A percentile compares a stretch with the other conserved stretches of the same genome.
Conservation (phyloP, 371 early-diverging fungal species). For the Smittium mucronatum region DNA sequence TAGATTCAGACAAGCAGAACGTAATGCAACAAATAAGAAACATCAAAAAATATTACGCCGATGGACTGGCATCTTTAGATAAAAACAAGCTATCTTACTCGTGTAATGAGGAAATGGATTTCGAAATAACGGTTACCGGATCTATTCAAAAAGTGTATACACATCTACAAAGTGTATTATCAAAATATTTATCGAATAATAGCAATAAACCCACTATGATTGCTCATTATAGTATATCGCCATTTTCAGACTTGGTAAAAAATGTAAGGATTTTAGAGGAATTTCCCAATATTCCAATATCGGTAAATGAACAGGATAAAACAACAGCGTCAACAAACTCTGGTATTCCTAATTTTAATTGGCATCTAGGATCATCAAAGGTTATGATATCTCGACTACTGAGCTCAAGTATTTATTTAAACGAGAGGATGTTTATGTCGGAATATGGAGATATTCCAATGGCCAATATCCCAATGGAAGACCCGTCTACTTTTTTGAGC, state of each 20-base stretch:
- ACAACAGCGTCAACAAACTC: neutral
- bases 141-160: slow-evolving; percentile 4
- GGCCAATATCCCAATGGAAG: slow-evolving; percentile 75
- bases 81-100: neutral
- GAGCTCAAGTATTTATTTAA: slow-evolving; percentile 53
- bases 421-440: slow-evolving; percentile 58
- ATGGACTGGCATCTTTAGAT: neutral
- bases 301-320: slow-evolving; percentile 1
- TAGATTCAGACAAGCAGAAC: slow-evolving; percentile 6
- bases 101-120: neutral
- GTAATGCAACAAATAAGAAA: neutral
- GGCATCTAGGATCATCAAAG: slow-evolving; percentile 58
- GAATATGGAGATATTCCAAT: slow-evolving; percentile 79
- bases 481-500: slow-evolving; percentile 51
- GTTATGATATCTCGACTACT: slow-evolving; percentile 62
- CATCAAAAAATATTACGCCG: slow-evolving; percentile 1
- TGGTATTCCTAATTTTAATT: slow-evolving; percentile 40
- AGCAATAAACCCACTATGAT: neutral
- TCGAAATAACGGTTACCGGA: slow-evolving; percentile 2
- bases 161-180: neutral
- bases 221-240: slow-evolving; percentile 1
- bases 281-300: slow-evolving; percentile 2
- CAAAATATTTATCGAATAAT: neutral
- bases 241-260: neutral
- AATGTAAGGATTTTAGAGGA: slow-evolving; percentile 8